Evolutionary conservation across 1,284 basidiomycete genomes (phyloP), one percentile per base, ranked within the genome.

Genomic region (Austroboletus niveus): DNA sequence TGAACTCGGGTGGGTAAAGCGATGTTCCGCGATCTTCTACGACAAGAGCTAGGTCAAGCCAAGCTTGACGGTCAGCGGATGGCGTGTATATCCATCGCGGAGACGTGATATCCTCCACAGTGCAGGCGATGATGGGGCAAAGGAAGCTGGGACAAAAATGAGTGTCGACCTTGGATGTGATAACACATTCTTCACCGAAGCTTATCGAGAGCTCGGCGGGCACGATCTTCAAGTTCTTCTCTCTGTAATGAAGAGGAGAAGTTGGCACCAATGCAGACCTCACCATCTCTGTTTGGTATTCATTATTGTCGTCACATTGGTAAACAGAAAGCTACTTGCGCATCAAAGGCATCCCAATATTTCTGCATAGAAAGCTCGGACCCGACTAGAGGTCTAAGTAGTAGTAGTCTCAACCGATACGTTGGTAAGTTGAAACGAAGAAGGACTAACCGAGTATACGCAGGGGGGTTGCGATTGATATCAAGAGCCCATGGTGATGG

Each of bases 51-150:
- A 61, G 51, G 45, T 64, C 12, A 41, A 61, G 60, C 61, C 59
- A 61, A 14, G 60, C 52, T n/a, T 51, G 41, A 5, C 60, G 62
- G 44, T 58, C 52, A 15, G 47, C 40, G 17, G 60, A 61, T 10
- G 57, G 61, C 7, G 47, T 53, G 31, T 64, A 61, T 12, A 61
- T 43, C 59, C 53, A 64, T 45, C 44, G 48, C 15, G 54, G 60
- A 27, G 57, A 54, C 4, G 14, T 27, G 20, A 29, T 11, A 8
- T 51, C 52, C 27, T 64, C 57, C 42, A 52, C 24, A 0, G 52
- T 55, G 41, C 59, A 62, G 1, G 62, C 49, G 11, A 64, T 54
- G 40, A 60, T 46, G 4, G 60, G 59, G 42, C 49, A 61, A n/a
- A 62, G 46, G 35, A 64, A 61, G 8, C 62, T 64, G 22, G 2